phyloP scores from a whole-genome alignment of 192 early-diverging fungal species.

The Umbelopsis sp. region DNA sequence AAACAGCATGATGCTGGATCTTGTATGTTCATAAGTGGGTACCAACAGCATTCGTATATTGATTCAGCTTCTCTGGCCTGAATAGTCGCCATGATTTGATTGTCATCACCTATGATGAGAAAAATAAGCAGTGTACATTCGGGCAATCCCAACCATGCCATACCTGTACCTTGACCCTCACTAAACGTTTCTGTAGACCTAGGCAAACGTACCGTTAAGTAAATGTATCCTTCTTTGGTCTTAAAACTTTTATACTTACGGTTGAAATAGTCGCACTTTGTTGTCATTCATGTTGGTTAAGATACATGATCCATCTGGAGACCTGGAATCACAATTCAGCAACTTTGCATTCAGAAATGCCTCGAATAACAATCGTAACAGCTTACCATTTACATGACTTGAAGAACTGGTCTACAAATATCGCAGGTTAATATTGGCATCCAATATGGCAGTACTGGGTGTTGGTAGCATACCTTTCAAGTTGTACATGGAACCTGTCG shows the following conservation, averaged over 20 bases:
- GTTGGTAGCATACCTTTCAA: background rate
- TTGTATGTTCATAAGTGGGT: constrained; percentile 59
- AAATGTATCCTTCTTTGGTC: background rate
- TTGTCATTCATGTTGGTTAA: constrained; percentile 67
- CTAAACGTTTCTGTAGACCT: constrained; percentile 23
- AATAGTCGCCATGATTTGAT: background rate
- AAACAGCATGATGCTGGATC: constrained; percentile 66
- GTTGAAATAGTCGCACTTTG: constrained; percentile 54
- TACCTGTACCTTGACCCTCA: background rate
- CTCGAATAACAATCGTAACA: background rate
- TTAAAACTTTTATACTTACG: constrained; percentile 28
- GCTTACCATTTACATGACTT: constrained; percentile 62
- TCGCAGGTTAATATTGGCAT: background rate
- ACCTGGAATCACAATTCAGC: constrained; percentile 43
- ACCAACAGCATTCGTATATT: constrained; percentile 67
- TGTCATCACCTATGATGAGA: background rate
- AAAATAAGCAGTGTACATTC: constrained; percentile 18
- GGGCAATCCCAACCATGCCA: background rate
- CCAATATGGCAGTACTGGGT: no score
- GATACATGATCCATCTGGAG: constrained; percentile 67
- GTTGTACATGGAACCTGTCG: constrained; percentile 12
- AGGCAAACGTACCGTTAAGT: background rate
- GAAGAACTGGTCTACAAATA: constrained; percentile 55
- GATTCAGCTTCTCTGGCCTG: constrained; percentile 45
- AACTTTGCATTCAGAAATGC: background rate